phyloP scores from a whole-genome alignment of 176 grass and related monocot species.

The Hsuehochloa calcarea region DNA sequence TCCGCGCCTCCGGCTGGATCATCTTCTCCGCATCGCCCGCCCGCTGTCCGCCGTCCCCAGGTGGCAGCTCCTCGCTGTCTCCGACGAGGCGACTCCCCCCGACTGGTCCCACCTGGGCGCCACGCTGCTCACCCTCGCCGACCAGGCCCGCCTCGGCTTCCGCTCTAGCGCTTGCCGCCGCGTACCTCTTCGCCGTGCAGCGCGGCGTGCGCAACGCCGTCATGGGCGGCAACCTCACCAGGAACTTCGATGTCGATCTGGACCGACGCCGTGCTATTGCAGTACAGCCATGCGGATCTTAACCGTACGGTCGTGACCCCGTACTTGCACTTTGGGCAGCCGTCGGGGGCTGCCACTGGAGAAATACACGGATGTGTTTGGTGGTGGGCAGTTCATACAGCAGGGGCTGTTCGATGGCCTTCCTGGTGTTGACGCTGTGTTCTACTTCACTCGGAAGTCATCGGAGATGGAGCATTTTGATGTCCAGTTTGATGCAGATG shows the following conservation, averaged over 20 bases:
- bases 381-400: slow-evolving; percentile 84
- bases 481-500: slow-evolving; percentile 55
- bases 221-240: slow-evolving; percentile 43
- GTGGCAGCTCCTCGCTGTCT: slow-evolving; percentile 83
- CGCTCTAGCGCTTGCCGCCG: slow-evolving; percentile 59
- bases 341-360: slow-evolving; percentile 86
- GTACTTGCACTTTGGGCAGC: slow-evolving; percentile 86
- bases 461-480: slow-evolving; percentile 41
- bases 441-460: slow-evolving; percentile 91
- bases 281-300: slow-evolving; percentile 82
- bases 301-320: slow-evolving; percentile 86
- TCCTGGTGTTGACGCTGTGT: slow-evolving; percentile 76
- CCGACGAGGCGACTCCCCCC: slow-evolving; percentile 58
- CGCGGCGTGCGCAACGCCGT: slow-evolving; percentile 73
- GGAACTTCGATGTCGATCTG: slow-evolving; percentile 74
- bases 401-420: slow-evolving; percentile 83
- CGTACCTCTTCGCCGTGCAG: slow-evolving; percentile 89
- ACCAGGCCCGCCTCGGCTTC: slow-evolving; percentile 72
- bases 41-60: slow-evolving; percentile 47
- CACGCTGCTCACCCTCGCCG: slow-evolving; percentile 65
- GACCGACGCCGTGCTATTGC: slow-evolving; percentile 57
- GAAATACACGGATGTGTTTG: slow-evolving; percentile 74
- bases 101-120: slow-evolving; percentile 80
- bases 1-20: slow-evolving; percentile 74
- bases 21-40: slow-evolving; percentile 58